Evolutionary conservation across 1,284 basidiomycete species (phyloP).

Genomic region (Testicularia cyperi): DNA sequence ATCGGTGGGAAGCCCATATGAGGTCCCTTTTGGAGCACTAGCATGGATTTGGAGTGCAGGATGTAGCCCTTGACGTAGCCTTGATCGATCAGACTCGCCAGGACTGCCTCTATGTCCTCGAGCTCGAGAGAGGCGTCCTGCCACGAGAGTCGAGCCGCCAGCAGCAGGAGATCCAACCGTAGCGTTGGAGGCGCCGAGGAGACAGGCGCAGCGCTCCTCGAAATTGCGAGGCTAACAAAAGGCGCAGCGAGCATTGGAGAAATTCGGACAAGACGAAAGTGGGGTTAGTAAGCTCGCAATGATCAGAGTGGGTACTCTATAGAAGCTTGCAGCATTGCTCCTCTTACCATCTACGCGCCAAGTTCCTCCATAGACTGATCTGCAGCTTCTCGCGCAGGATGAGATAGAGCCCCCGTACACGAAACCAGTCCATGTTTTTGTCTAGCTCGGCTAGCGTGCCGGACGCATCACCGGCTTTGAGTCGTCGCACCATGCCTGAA

Average conservation of each 20-base stretch:
- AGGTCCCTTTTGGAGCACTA: conserved; percentile 60
- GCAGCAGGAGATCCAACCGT: conserved; percentile 46
- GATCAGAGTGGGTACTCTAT: too few relatives aligned
- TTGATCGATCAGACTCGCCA: conserved; percentile 61
- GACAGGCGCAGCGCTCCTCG: conserved; percentile 6
- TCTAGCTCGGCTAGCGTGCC: conserved; percentile 51
- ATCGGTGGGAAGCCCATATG: conserved; percentile 59
- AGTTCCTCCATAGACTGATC: conserved; percentile 61
- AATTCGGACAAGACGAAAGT: neutral
- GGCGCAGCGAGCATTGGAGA: too few relatives aligned
- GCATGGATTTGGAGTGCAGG: conserved; percentile 57
- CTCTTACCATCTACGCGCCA: conserved; percentile 58
- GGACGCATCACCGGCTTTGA: conserved; percentile 55
- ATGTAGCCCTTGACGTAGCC: conserved; percentile 62
- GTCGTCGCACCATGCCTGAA: conserved; percentile 30
- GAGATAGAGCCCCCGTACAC: conserved; percentile 59
- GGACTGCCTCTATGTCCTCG: conserved; percentile 61
- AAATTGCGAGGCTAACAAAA: conserved; percentile 12
- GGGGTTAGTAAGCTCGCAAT: too few relatives aligned
- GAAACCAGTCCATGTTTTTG: conserved; percentile 56
- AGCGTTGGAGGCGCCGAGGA: conserved; percentile 57
- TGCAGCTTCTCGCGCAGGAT: conserved; percentile 61
- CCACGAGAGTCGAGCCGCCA: conserved; percentile 58
- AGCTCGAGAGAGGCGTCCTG: conserved; percentile 49
- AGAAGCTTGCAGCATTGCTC: too few relatives aligned